Percentiles rank a stretch among this genome's conserved stretches.
These are phyloP conservation scores for Exserohilum rostratum DNA, from an alignment of 2,329 filamentous ascomycete species.

Conservation along the genomic window DNA sequence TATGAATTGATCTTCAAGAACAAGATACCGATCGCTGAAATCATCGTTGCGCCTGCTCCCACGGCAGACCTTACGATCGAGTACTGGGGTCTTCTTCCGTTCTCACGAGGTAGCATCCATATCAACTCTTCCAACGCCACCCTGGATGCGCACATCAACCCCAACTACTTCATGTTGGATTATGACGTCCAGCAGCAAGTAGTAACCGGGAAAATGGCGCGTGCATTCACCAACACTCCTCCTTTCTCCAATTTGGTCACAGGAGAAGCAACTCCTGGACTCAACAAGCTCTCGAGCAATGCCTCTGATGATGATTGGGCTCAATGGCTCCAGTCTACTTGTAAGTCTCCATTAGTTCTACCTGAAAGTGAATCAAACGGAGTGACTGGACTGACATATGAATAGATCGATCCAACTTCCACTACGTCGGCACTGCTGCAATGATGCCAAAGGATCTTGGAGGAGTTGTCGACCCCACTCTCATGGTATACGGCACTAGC, in stretches of 20 bases:
- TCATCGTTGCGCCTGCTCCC: background rate
- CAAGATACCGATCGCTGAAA: constrained; percentile 1
- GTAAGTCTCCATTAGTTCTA: background rate
- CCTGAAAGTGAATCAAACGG: background rate
- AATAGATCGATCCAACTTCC: constrained; percentile 1
- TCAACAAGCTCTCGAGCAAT: background rate
- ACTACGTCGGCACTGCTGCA: background rate
- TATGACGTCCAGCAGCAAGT: background rate
- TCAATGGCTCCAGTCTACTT: background rate
- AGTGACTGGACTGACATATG: background rate
- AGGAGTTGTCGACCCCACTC: background rate
- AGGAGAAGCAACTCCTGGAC: background rate
- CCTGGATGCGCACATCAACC: background rate
- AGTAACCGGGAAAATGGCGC: background rate
- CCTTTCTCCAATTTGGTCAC: background rate
- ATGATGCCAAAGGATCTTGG: constrained; percentile 2
- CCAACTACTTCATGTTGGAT: constrained; percentile 4
- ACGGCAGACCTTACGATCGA: background rate
- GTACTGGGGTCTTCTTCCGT: constrained; percentile 1
- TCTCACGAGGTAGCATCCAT: constrained; percentile 1
- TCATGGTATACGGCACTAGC: constrained; percentile 1
- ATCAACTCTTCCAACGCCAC: constrained; percentile 1
- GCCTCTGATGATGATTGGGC: background rate
- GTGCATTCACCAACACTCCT: background rate
- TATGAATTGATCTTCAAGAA: constrained; percentile 4